Percentiles rank a stretch among this genome's conserved stretches.
These are phyloP conservation scores for Bipolaris oryzae DNA, from an alignment of 2,329 filamentous ascomycete genomes.

Conservation along the genomic window DNA sequence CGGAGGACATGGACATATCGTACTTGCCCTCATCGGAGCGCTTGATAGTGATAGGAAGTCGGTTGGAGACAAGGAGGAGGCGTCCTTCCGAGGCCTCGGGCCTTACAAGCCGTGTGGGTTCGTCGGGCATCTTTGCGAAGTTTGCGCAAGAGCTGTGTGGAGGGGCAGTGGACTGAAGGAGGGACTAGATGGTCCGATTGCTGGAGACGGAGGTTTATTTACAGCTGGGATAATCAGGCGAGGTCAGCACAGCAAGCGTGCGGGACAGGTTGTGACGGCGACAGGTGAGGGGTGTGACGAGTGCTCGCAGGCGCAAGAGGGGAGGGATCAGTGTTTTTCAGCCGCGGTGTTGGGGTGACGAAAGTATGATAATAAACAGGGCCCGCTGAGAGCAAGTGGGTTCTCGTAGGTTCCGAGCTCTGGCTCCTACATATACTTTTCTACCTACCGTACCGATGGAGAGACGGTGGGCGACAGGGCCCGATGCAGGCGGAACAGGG, in stretches of 20 bases:
- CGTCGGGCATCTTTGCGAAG: constrained; percentile 32
- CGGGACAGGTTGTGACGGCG: neutral
- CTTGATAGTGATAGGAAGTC: constrained; percentile 95
- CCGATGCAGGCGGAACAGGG: constrained; percentile 18
- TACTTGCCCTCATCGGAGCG: constrained; percentile 89
- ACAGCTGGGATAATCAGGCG: constrained; percentile 5
- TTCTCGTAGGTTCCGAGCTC: constrained; percentile 38
- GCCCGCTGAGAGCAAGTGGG: constrained; percentile 32
- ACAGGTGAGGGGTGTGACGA: neutral
- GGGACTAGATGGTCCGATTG: constrained; percentile 4
- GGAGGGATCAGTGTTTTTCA: constrained; percentile 8
- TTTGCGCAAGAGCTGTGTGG: constrained; percentile 1
- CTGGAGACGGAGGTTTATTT: constrained; percentile 7
- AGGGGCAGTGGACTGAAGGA: constrained; percentile 9
- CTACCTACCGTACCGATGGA: neutral
- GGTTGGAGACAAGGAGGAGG: constrained; percentile 89
- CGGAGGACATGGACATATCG: constrained; percentile 94
- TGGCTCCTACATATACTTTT: constrained; percentile 2
- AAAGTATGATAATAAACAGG: constrained; percentile 40
- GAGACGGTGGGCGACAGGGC: constrained; percentile 17
- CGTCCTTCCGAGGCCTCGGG: constrained; percentile 49
- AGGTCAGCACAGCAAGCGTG: constrained; percentile 2
- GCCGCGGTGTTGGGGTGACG: constrained; percentile 31
- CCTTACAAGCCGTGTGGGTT: constrained; percentile 38
- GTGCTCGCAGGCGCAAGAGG: constrained; percentile 1